phyloP scores from a whole-genome alignment of 225 moss, liverwort and hornwort genomes.

The Ulota crispa region DNA sequence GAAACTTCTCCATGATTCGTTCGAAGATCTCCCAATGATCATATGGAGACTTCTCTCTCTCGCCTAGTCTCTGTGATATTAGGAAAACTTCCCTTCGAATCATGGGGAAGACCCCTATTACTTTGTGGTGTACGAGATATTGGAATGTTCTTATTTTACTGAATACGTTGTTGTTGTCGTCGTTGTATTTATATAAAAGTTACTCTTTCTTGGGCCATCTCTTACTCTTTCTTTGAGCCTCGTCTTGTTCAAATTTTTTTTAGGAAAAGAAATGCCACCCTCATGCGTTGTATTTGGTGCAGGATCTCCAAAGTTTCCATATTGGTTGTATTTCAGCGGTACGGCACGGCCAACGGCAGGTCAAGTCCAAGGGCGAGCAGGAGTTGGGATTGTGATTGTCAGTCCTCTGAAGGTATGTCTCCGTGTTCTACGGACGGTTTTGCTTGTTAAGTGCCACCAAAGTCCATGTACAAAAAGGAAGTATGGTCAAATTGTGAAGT shows the following conservation, averaged over 20 bases:
- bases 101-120: background rate
- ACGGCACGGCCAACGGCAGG: conserved; percentile 32
- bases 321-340: conserved; percentile 61
- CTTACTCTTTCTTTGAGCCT: background rate
- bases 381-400: conserved; percentile 50
- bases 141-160: background rate
- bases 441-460: background rate
- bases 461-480: background rate
- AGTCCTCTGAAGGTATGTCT: conserved; percentile 48
- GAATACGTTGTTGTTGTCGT: background rate
- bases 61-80: background rate
- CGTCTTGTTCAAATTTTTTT: background rate
- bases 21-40: background rate
- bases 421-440: background rate
- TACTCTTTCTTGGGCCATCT: background rate
- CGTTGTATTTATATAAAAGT: background rate
- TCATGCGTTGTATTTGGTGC: conserved; percentile 14
- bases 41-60: background rate
- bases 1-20: background rate
- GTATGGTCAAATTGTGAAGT: background rate
- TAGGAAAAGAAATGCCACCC: background rate
- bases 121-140: background rate
- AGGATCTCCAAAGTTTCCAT: conserved; percentile 56
- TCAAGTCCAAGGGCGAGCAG: conserved; percentile 54
- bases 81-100: background rate